Percentiles rank a stretch among this genome's conserved stretches.
phyloP scores from a whole-genome alignment of 164 flowering plant species.

The grape (Vitis vinifera) region DNA sequence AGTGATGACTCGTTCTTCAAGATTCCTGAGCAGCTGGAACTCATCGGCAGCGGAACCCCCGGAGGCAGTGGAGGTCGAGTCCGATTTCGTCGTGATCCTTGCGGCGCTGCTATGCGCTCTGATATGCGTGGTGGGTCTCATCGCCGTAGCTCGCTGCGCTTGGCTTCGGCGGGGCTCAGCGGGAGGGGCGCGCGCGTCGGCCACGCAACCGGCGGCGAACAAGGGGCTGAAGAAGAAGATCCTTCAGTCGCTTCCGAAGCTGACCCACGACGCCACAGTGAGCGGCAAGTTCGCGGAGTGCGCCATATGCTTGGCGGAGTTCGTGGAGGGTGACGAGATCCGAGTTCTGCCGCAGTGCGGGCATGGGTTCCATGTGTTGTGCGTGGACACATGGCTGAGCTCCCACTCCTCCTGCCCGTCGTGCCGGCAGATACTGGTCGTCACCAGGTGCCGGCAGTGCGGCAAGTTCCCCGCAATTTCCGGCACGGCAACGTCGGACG shows the following conservation, averaged over 20 bases:
- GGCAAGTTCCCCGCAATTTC: constrained; percentile 9
- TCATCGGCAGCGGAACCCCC: constrained; percentile 13
- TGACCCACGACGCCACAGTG: constrained; percentile 3
- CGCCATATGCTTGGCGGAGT: constrained; percentile 31
- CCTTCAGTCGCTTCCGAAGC: constrained; percentile 19
- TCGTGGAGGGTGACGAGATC: constrained; percentile 25
- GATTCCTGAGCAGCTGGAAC: constrained; percentile 6
- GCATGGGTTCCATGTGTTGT: constrained; percentile 19
- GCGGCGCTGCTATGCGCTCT: constrained; percentile 34
- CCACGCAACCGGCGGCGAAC: constrained; percentile 10
- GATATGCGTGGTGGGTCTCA: constrained; percentile 28
- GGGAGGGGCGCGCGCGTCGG: not conserved
- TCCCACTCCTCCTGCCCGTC: constrained; percentile 40
- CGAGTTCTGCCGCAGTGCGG: constrained; percentile 31
- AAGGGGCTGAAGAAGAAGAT: constrained; percentile 23
- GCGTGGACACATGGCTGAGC: constrained; percentile 40
- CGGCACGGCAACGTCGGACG: not conserved
- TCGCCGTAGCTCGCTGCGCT: constrained; percentile 28
- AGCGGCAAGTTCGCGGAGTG: constrained; percentile 20
- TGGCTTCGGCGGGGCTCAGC: constrained; percentile 20
- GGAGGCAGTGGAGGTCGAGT: constrained; percentile 19
- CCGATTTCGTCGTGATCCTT: constrained; percentile 31
- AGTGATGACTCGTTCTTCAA: constrained; percentile 19
- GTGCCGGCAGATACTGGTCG: constrained; percentile 24
- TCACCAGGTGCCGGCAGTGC: constrained; percentile 19